Evolutionary conservation across 73 alveolate species (phyloP), one percentile per base, ranked within the genome.

Genomic region (Paramecium biaurelia): DNA sequence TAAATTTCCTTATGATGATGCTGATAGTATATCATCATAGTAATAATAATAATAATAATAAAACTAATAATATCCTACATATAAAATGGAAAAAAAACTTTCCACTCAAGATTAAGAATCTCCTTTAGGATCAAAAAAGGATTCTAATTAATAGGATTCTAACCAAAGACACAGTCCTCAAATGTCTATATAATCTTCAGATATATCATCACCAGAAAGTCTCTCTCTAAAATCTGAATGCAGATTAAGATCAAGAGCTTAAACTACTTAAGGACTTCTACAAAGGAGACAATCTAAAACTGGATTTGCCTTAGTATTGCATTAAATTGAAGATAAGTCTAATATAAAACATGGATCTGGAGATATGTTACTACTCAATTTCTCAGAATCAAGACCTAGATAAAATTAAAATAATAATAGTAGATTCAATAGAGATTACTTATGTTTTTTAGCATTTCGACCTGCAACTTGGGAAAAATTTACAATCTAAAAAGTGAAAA

Each of bases 401-500:
- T 67, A 67, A 34, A 67, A 53, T 53, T 2, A 53, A 53, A 53
- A 30, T 28, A 67, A 30, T 15, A 67, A 28, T 67, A 28, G 12
- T 67, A 67, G 47, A 20, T 67, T 67, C 26, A 67, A 67, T 26
- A 67, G 47, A 67, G 85, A 67, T 24, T 67, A 67, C 24, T 20
- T 67, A 67, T 67, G 85, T 34, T 67, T 67, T 67, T 34, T 67
- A 34, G 85, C 85, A 6, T 67, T 67, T 67, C 41, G 85, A 23
- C 85, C 85, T 67, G 47, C 47, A 12, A 30, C 85, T 7, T 67
- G 85, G 85, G 85, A 67, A 24, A 30, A 30, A 67, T 67, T 32
- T 28, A 53, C 85, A 0, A 67, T 67, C 24, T 14, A 20, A 14
- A 67, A 67, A 67, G 11, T 67, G 10, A 67, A 67, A 67, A 67